Base-by-base conservation (phyloP, 768 basidiomycete species). In the Nevesoporus exiguus region DNA sequence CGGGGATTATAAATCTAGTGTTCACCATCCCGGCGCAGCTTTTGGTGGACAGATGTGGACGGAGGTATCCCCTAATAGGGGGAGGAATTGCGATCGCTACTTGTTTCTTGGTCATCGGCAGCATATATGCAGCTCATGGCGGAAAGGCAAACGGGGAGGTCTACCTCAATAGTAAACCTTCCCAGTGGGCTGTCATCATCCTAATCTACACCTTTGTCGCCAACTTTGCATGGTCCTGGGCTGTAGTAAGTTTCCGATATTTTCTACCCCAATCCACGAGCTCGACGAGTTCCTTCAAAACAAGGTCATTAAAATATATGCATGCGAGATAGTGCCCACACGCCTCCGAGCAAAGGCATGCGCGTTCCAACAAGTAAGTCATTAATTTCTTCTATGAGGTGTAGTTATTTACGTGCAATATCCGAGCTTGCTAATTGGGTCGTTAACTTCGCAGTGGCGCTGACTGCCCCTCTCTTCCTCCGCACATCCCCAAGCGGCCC, bases 201-300 rank as follows among this genome's bases (percentile, higher is more conserved):
- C 60, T 79, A n/a, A 77, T 80, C 61, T 78, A 79, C 58, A 46
- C 76, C 44, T 80, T 78, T 54, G 66, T 78, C 27, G 66, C 75
- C 37, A 73, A 71, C 30, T 80, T 77, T 53, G 61, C 71, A 4
- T 63, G 70, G 54, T 74, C 71, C 39, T 79, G 80, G 78, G 77
- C 75, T 15, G 66, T 79, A 53, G 71, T 71, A 11, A 48, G 67
- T 57, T 46, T 11, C 13, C 21, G 27, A 7, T 31, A 40, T 44
- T 24, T 46, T 48, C 31, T 29, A 19, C 46, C 34, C 25, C 7
- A 4, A 46, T n/a, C 29, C 41, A 36, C 24, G 11, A 33, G 21
- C 17, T 43, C n/a, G 25, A 44, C 17, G n/a, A n/a, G n/a, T 39
- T 45, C 44, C 19, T 29, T 39, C 25, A 15, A 3, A 29, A 47